Evolutionary conservation across 1,284 basidiomycete species (phyloP).

Genomic region (Blastosporella zonata): DNA sequence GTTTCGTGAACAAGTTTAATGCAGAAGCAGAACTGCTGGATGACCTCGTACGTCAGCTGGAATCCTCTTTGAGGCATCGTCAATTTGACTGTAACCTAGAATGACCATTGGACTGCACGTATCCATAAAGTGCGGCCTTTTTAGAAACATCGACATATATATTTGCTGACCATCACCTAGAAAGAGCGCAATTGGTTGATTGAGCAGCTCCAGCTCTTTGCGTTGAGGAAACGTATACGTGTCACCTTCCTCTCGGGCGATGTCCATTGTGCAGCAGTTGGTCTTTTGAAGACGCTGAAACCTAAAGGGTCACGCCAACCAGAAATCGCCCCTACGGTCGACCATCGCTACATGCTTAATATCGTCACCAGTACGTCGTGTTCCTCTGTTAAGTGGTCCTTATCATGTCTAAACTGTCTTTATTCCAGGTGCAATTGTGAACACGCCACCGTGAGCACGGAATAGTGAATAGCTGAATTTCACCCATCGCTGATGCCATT

Average conservation of each 20-base stretch:
- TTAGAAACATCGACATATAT: background rate
- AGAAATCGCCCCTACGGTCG: conserved; percentile 50
- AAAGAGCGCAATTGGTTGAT: conserved; percentile 91
- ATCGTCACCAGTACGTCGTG: conserved; percentile 63
- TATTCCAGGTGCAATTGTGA: conserved; percentile 67
- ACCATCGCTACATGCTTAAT: conserved; percentile 88
- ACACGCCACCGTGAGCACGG: conserved; percentile 65
- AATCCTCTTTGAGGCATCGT: background rate
- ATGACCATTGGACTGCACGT: conserved; percentile 88
- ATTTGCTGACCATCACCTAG: conserved; percentile 34
- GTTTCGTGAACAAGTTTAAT: conserved; percentile 92
- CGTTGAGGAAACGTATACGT: conserved; percentile 58
- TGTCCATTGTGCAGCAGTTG: conserved; percentile 87
- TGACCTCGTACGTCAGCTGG: conserved; percentile 62
- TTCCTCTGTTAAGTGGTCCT: conserved; percentile 4
- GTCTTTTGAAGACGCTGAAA: conserved; percentile 69
- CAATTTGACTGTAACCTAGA: conserved; percentile 48
- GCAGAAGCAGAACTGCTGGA: conserved; percentile 88
- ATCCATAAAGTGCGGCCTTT: conserved; percentile 60
- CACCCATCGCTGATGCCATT: conserved; percentile 10
- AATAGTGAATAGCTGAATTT: background rate
- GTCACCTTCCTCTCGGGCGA: conserved; percentile 89
- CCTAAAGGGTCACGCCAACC: conserved; percentile 43
- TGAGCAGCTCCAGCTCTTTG: conserved; percentile 71
- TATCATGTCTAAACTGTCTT: background rate